These are phyloP conservation scores for Russula brevipes DNA, from an alignment of 768 basidiomycete genomes.

Conservation along the genomic window DNA sequence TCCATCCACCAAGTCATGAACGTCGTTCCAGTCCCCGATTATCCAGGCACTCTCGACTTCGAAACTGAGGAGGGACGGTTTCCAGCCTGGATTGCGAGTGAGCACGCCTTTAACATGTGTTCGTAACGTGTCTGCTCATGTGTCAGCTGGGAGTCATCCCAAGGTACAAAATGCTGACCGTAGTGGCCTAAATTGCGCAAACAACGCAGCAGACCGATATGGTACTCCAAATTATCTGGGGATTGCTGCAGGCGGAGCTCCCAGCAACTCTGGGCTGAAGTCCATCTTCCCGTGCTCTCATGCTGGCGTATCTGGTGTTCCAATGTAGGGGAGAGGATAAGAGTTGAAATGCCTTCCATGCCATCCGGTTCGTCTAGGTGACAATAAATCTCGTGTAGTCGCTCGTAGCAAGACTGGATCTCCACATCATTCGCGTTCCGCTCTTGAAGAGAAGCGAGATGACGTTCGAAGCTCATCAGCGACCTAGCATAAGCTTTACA, in stretches of 20 bases:
- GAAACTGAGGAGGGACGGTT: conserved; percentile 66
- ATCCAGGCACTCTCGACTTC: conserved; percentile 95
- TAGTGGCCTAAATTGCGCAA: conserved; percentile 94
- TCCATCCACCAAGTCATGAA: conserved; percentile 53
- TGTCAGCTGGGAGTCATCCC: conserved; percentile 1
- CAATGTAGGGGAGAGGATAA: conserved; percentile 82
- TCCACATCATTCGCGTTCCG: conserved; percentile 40
- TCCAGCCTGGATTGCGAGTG: conserved; percentile 81
- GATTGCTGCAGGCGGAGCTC: conserved; percentile 88
- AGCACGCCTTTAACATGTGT: conserved; percentile 93
- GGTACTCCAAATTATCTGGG: conserved; percentile 83
- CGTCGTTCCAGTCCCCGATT: conserved; percentile 88
- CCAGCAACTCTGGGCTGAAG: conserved; percentile 98
- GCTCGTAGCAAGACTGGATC: conserved; percentile 74
- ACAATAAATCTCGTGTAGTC: conserved; percentile 92
- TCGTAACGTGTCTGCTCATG: conserved; percentile 73
- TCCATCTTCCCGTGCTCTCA: conserved; percentile 96
- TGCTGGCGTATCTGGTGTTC: conserved; percentile 98
- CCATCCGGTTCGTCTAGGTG: conserved; percentile 97
- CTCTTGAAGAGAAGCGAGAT: conserved; percentile 51
- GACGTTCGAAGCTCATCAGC: conserved; percentile 91
- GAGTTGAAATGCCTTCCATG: conserved; percentile 93
- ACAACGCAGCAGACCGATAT: conserved; percentile 86
- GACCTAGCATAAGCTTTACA: conserved; percentile 93
- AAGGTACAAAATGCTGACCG: conserved; percentile 48